Percentiles rank a stretch among this genome's conserved stretches.
These are phyloP conservation scores for Cercospora brassicicola DNA, from an alignment of 2,329 filamentous ascomycete species.

Conservation along the genomic window DNA sequence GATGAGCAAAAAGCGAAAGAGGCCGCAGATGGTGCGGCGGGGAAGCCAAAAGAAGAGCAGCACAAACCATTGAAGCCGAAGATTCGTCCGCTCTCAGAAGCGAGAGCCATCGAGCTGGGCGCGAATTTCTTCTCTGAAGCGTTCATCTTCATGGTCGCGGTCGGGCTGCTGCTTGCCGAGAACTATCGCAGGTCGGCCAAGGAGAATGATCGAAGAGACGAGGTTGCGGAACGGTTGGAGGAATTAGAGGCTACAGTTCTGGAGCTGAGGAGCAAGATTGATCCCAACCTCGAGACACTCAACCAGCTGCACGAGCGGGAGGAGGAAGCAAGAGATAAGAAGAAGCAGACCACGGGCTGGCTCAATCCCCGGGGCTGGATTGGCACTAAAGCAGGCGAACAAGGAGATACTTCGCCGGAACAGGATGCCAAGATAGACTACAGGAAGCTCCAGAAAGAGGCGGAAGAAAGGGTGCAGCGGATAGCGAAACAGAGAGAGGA, in stretches of 20 bases:
- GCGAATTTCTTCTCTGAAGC: conserved; percentile 68
- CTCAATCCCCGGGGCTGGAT: conserved; percentile 31
- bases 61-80: conserved; percentile 40
- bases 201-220: conserved; percentile 59
- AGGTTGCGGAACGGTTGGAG: conserved; percentile 60
- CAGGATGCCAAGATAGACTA: conserved; percentile 18
- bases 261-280: conserved; percentile 38
- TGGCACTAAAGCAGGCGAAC: conserved; percentile 11
- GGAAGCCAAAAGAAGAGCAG: conserved; percentile 47
- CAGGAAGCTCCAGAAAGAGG: conserved; percentile 16
- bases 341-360: conserved; percentile 29
- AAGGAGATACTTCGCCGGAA: conserved; percentile 19
- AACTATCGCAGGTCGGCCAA: conserved; percentile 62
- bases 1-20: conserved; percentile 48
- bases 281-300: conserved; percentile 35
- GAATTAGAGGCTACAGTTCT: conserved; percentile 55
- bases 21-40: conserved; percentile 37
- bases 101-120: conserved; percentile 67
- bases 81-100: conserved; percentile 65
- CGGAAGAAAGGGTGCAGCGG: conserved; percentile 13
- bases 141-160: conserved; percentile 66
- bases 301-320: conserved; percentile 43
- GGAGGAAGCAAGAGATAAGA: conserved; percentile 30
- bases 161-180: conserved; percentile 63
- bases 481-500: conserved; percentile 11